A percentile compares a stretch with the other conserved stretches of the same genome.
These are phyloP conservation scores for Exophiala calicioides DNA, from an alignment of 2,329 filamentous ascomycete genomes.

Conservation along the genomic window DNA sequence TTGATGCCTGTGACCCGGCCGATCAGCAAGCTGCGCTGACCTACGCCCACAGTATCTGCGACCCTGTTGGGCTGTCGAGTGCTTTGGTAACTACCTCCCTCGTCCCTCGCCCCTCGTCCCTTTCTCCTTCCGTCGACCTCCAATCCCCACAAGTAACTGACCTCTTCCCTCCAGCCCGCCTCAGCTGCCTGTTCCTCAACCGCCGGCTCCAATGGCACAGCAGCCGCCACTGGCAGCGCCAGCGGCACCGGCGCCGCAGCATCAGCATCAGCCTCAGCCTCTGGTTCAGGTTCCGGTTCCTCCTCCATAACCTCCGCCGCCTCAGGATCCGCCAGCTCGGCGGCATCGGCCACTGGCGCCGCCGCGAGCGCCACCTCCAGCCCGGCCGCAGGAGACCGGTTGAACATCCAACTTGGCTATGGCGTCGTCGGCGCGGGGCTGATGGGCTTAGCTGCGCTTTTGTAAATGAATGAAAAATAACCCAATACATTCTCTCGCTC, in stretches of 20 bases:
- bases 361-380: slow-evolving; percentile 10
- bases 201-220: no score
- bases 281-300: not conserved
- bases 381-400: slow-evolving; percentile 16
- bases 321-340: not conserved
- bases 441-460: slow-evolving; percentile 24
- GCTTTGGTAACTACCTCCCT: slow-evolving; percentile 29
- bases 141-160: slow-evolving; percentile 33
- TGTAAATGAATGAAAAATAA: slow-evolving; percentile 15
- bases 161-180: slow-evolving; percentile 15
- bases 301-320: not conserved
- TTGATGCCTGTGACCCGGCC: slow-evolving; percentile 41
- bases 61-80: slow-evolving; percentile 39
- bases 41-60: slow-evolving; percentile 38
- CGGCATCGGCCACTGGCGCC: slow-evolving; percentile 1
- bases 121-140: slow-evolving; percentile 26
- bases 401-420: slow-evolving; percentile 11
- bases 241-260: slow-evolving; percentile 22
- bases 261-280: slow-evolving; percentile 7
- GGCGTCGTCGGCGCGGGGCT: slow-evolving; percentile 20
- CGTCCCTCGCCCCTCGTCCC: not conserved
- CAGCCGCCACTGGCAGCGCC: slow-evolving; percentile 12
- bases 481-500: no score
- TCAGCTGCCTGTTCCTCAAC: slow-evolving; percentile 20
- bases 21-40: slow-evolving; percentile 45